Conservation (phyloP, 2,329 filamentous ascomycete genomes). For the Botrytis cinerea region DNA sequence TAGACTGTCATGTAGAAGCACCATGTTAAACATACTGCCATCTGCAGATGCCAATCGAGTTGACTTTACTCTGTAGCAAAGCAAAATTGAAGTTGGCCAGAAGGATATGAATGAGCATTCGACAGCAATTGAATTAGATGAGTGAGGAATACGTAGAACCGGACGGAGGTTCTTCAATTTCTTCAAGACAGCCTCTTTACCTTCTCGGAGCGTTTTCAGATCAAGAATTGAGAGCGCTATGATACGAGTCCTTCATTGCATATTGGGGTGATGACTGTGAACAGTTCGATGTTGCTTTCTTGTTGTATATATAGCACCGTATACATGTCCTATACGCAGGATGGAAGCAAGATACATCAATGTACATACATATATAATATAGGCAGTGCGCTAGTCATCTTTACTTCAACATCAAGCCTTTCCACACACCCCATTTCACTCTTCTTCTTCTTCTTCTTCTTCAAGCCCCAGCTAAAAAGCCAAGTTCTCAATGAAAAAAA, state of each 20-base stretch:
- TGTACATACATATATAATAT: no score
- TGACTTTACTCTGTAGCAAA: no score
- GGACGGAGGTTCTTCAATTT: background rate
- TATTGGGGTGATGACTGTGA: background rate
- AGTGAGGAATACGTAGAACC: no score
- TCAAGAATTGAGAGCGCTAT: background rate
- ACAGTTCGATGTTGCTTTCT: background rate
- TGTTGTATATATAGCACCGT: background rate
- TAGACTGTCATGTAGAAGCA: no score
- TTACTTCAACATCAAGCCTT: background rate
- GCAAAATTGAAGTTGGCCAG: background rate
- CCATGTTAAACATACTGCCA: no score
- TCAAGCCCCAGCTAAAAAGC: constrained; percentile 42
- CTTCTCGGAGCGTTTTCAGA: background rate
- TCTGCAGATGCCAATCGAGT: no score
- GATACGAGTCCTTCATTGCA: background rate
- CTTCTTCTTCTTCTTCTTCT: constrained; percentile 41
- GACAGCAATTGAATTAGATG: background rate
- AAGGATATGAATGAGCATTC: background rate
- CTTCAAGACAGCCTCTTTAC: background rate
- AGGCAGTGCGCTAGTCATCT: no score
- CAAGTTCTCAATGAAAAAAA: constrained; percentile 45
- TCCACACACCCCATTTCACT: no score
- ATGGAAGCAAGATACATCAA: no score
- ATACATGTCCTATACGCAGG: no score